Percentiles rank a stretch among this genome's conserved stretches.
Evolutionary conservation across 306 rosid genomes (phyloP).

Genomic region (Quercus wislizeni): DNA sequence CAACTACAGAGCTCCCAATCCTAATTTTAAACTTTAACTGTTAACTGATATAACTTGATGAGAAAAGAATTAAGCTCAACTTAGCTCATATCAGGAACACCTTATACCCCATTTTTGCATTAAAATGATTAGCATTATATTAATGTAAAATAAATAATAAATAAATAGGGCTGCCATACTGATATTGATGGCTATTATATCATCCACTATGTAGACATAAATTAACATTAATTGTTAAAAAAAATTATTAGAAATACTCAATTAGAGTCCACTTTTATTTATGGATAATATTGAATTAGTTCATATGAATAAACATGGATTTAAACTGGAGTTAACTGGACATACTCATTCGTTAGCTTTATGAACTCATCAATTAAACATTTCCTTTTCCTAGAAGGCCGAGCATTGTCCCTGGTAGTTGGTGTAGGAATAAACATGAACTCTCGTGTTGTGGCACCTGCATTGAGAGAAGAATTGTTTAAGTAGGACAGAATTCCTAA

Average conservation of each 20-base stretch:
- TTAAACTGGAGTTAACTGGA: neutral
- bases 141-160: neutral
- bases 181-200: neutral
- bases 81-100: neutral
- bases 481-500: neutral
- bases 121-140: neutral
- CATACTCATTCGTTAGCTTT: slow-evolving; percentile 62
- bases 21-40: neutral
- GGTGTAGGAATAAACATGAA: slow-evolving; percentile 54
- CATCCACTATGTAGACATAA: neutral
- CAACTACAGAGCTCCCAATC: slow-evolving; percentile 3
- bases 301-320: neutral
- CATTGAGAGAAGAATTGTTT: slow-evolving; percentile 7
- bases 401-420: slow-evolving; percentile 35
- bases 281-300: neutral
- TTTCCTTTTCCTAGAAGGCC: slow-evolving; percentile 61
- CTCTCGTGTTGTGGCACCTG: slow-evolving; percentile 52
- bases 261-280: neutral
- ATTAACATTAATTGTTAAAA: neutral
- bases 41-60: neutral
- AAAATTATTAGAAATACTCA: neutral
- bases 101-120: neutral
- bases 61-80: neutral
- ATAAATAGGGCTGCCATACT: neutral
- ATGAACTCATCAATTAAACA: slow-evolving; percentile 37